Conservation (phyloP, 306 rosid species). For the Hippophae gyantsensis region DNA sequence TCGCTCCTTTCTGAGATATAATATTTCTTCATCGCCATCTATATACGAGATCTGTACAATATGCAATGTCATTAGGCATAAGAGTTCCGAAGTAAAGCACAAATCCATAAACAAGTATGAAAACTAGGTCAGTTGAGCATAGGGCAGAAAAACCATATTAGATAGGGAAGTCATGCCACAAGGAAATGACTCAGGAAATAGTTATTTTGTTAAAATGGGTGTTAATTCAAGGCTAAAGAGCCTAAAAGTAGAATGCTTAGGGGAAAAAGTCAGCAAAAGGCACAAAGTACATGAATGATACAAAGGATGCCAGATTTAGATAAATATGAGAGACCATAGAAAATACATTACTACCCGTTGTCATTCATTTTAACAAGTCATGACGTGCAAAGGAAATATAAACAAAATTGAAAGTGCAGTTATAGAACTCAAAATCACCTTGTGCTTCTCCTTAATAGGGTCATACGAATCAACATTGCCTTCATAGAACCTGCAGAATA, state of each 20-base stretch:
- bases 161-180: background rate
- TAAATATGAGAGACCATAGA: background rate
- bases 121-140: no score
- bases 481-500: conserved; percentile 60
- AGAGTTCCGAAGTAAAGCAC: conserved; percentile 1
- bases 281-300: background rate
- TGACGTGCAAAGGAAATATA: background rate
- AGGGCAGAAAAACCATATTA: background rate
- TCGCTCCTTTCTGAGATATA: conserved; percentile 49
- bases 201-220: conserved; percentile 9
- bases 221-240: conserved; percentile 4
- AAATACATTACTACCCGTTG: background rate
- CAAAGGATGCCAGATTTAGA: background rate
- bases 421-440: conserved; percentile 34
- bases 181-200: background rate
- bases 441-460: conserved; percentile 42
- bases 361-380: background rate
- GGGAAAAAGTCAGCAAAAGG: conserved; percentile 15
- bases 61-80: background rate
- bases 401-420: background rate
- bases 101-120: conserved; percentile 1
- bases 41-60: conserved; percentile 40
- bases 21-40: conserved; percentile 53
- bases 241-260: conserved; percentile 17
- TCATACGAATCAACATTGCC: conserved; percentile 52